Base-by-base conservation (phyloP, 192 early-diverging fungal species). In the Thamnidium elegans region DNA sequence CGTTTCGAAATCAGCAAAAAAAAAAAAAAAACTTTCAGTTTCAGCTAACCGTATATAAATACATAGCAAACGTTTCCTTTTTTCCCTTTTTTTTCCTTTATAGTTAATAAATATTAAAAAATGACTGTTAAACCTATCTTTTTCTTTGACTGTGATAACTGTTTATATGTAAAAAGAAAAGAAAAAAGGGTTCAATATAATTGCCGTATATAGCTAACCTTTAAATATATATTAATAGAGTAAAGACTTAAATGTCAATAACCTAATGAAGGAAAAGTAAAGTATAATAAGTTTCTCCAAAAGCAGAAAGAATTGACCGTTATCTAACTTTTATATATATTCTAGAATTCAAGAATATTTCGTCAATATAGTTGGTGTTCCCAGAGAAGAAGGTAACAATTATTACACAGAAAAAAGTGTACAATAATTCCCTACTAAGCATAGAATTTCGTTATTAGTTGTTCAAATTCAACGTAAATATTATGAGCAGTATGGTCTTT, bases 81-180 rank as follows among this genome's bases (percentile, higher is more conserved):
- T 36, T 36, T 36, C 34, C 7, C 3, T 36, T 7, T 36, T 36
- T 36, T 36, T 36, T 36, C 3, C 7, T 36, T 36, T 36, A 36
- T 36, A 4, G 3, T 36, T 36, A n/a, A n/a, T n/a, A n/a, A n/a
- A n/a, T n/a, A n/a, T n/a, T n/a, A 36, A 47, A 47, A 47, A 47
- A 47, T 47, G 45, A 11, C 45, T n/a, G n/a, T 15, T n/a, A 47
- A 74, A 21, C 71, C 71, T 7, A 78, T 91, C 46, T 87, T 91
- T 58, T 91, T 89, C 75, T 89, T 91, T 65, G 91, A 93, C 62
- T 89, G 89, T 43, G 91, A 93, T 72, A 91, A 93, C 70, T 89
- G 87, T 61, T 81, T 90, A 8, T 90, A 91, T 55, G 71, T 78
- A 74, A 42, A 59, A n/a, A n/a, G n/a, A n/a, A n/a, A n/a, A n/a